These are phyloP conservation scores for Eimeria acervulina DNA, from an alignment of 169 alveolate genomes.

Conservation along the genomic window DNA sequence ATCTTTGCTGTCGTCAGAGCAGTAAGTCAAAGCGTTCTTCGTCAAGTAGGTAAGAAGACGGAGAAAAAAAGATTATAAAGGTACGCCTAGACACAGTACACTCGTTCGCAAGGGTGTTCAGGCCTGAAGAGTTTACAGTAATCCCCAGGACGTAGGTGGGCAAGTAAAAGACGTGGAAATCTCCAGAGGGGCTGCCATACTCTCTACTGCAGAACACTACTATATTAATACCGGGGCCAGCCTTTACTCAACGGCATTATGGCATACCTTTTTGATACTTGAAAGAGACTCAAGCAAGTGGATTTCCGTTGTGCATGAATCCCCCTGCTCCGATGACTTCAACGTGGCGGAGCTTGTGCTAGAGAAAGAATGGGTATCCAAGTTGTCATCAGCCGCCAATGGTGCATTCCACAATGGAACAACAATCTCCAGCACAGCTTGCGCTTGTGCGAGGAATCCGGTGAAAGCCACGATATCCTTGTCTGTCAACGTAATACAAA, in stretches of 20 bases:
- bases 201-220: neutral
- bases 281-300: neutral
- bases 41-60: neutral
- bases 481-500: constrained; percentile 63
- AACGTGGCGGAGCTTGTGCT: constrained; percentile 15
- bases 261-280: constrained; percentile 7
- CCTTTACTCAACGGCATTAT: neutral
- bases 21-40: neutral
- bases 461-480: constrained; percentile 55
- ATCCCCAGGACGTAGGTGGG: neutral
- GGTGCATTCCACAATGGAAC: constrained; percentile 3
- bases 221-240: neutral
- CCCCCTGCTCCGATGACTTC: neutral
- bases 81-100: neutral
- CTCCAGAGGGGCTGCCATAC: neutral
- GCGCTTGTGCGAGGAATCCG: constrained; percentile 4
- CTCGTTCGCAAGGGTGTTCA: neutral
- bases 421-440: neutral
- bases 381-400: neutral
- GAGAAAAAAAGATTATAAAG: neutral
- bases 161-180: neutral
- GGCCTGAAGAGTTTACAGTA: neutral
- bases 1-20: neutral
- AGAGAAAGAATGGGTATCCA: neutral
- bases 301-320: neutral